Conservation (phyloP, 129 eudicot species). For the Glebionis coronaria region DNA sequence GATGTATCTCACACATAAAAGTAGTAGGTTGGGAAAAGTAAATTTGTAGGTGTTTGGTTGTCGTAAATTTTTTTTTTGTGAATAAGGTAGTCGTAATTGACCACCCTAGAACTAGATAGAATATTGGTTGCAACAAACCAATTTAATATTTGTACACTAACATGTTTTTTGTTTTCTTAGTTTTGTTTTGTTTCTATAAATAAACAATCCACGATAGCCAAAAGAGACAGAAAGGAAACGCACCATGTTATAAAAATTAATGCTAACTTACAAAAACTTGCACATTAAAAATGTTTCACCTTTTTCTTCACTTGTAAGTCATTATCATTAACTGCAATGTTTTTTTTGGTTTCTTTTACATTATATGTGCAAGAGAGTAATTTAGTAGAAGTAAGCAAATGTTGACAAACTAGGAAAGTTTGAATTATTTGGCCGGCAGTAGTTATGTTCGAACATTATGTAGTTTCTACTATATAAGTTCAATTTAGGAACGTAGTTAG, state of each 20-base stretch:
- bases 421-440: not conserved
- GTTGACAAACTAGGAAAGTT: not conserved
- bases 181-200: not conserved
- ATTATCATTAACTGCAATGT: conserved; percentile 7
- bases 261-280: not conserved
- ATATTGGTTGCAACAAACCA: not conserved
- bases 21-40: conserved; percentile 6
- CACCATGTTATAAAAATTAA: not conserved
- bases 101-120: not conserved
- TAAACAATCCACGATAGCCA: not conserved
- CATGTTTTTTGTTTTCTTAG: not conserved
- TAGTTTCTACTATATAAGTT: too few species aligned
- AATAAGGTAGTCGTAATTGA: not conserved
- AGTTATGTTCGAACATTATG: not conserved
- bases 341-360: not conserved
- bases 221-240: not conserved
- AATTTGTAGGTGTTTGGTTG: not conserved
- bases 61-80: too few species aligned
- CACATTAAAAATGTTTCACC: not conserved
- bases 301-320: not conserved
- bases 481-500: too few species aligned
- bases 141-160: not conserved
- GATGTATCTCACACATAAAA: not conserved
- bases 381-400: not conserved
- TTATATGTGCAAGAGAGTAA: too few species aligned